These are phyloP conservation scores for Aspergillus bertholletiae DNA, from an alignment of 495 filamentous ascomycete genomes.

Conservation along the genomic window DNA sequence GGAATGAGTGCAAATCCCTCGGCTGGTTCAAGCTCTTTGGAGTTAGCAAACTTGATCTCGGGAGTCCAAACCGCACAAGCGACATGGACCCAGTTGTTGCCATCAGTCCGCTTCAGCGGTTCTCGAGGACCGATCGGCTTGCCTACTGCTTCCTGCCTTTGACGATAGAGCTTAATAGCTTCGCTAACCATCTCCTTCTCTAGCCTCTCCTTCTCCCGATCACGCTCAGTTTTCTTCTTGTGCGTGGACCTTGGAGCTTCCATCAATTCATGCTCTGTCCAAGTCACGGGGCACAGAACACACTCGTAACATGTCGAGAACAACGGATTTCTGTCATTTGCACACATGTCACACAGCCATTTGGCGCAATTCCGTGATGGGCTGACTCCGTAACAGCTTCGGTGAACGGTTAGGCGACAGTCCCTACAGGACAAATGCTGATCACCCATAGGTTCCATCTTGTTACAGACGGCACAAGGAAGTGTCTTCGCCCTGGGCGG, in stretches of 20 bases:
- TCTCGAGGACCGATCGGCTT: slow-evolving; percentile 81
- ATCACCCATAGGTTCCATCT: slow-evolving; percentile 67
- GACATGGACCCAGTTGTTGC: slow-evolving; percentile 99
- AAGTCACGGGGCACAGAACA: slow-evolving; percentile 75
- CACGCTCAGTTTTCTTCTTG: slow-evolving; percentile 92
- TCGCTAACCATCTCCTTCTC: slow-evolving; percentile 77
- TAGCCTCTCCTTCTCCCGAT: slow-evolving; percentile 79
- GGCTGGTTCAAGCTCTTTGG: slow-evolving; percentile 71
- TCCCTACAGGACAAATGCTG: slow-evolving; percentile 74
- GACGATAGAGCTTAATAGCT: slow-evolving; percentile 72
- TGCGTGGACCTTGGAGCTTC: slow-evolving; percentile 79
- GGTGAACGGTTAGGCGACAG: slow-evolving; percentile 90
- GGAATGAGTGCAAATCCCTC: slow-evolving; percentile 85
- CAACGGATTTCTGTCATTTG: slow-evolving; percentile 83
- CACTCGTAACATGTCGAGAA: slow-evolving; percentile 90
- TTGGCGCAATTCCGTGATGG: slow-evolving; percentile 67
- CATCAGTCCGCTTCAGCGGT: slow-evolving; percentile 83
- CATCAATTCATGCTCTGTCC: slow-evolving; percentile 75
- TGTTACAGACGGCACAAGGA: slow-evolving; percentile 80
- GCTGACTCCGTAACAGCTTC: slow-evolving; percentile 82
- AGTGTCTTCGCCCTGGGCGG: slow-evolving; percentile 71
- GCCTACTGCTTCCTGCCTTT: slow-evolving; percentile 78
- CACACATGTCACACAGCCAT: slow-evolving; percentile 95
- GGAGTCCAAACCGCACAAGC: slow-evolving; percentile 87
- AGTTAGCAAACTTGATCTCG: slow-evolving; percentile 85